Conservation (phyloP, 208 protist genomes). For the Leishmania lainsoni region DNA sequence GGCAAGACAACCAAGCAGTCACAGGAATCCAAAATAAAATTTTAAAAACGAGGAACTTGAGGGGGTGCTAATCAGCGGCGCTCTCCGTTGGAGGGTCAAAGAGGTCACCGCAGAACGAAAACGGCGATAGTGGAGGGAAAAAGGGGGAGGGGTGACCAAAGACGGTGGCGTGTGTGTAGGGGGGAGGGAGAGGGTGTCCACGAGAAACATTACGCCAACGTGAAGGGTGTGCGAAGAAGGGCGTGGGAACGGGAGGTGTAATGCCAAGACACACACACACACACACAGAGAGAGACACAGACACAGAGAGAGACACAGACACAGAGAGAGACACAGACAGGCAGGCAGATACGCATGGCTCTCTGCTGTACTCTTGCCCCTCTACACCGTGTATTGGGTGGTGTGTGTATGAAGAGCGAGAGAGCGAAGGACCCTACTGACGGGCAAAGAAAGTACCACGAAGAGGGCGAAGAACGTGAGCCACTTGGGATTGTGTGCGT, state of each 20-base stretch:
- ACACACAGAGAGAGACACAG: conserved; percentile 1
- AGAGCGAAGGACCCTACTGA: too few species aligned
- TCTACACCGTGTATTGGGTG: not conserved
- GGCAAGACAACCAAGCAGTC: not conserved
- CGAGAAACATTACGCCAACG: not conserved
- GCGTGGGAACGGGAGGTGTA: not conserved
- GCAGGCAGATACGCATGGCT: not conserved
- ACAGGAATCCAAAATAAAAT: not conserved
- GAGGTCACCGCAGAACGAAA: not conserved
- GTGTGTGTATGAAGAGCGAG: not conserved
- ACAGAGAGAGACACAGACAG: not conserved
- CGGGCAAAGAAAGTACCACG: too few species aligned
- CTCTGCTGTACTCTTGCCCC: not conserved
- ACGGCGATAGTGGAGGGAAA: not conserved
- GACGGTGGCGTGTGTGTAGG: not conserved
- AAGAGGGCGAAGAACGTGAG: too few species aligned
- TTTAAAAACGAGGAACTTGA: not conserved
- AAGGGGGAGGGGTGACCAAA: not conserved
- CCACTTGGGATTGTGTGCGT: not conserved
- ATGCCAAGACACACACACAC: not conserved
- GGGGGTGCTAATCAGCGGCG: not conserved
- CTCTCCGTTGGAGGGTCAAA: not conserved
- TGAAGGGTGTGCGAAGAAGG: not conserved
- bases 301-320: not conserved
- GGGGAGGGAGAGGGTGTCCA: not conserved